A percentile compares a stretch with the other conserved stretches of the same genome.
These are phyloP conservation scores for Lactarius tabidus DNA, from an alignment of 768 basidiomycete species.

Conservation along the genomic window DNA sequence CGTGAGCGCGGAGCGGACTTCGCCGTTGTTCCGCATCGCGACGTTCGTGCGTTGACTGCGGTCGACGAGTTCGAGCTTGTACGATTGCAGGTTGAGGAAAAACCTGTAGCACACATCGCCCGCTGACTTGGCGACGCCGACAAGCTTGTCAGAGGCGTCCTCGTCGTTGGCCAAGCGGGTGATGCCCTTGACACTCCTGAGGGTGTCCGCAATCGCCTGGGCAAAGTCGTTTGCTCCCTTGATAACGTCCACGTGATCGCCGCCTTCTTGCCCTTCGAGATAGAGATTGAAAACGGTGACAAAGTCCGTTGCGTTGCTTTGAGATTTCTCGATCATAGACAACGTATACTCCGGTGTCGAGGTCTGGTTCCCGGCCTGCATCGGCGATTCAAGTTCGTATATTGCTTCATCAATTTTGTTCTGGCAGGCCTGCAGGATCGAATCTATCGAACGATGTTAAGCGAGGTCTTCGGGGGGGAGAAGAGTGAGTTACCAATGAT, in stretches of 20 bases:
- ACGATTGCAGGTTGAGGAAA: slow-evolving; percentile 95
- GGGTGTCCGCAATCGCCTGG: slow-evolving; percentile 86
- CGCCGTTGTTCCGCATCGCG: slow-evolving; percentile 84
- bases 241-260: slow-evolving; percentile 96
- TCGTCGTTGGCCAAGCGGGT: slow-evolving; percentile 89
- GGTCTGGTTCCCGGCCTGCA: slow-evolving; percentile 89
- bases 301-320: slow-evolving; percentile 94
- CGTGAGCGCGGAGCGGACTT: slow-evolving; percentile 73
- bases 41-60: slow-evolving; percentile 71
- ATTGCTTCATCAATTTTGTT: slow-evolving; percentile 97
- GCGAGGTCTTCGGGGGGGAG: slow-evolving; percentile 9
- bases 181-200: slow-evolving; percentile 93
- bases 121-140: slow-evolving; percentile 75
- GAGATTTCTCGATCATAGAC: slow-evolving; percentile 96
- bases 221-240: slow-evolving; percentile 96
- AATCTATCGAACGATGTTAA: slow-evolving; percentile 53
- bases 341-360: slow-evolving; percentile 98
- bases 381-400: slow-evolving; percentile 96
- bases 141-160: slow-evolving; percentile 87
- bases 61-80: slow-evolving; percentile 81
- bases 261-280: slow-evolving; percentile 80
- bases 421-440: slow-evolving; percentile 92
- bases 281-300: slow-evolving; percentile 92
- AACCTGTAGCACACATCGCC: slow-evolving; percentile 88
- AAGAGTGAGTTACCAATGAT: slow-evolving; percentile 71